Base-by-base conservation (phyloP, 192 early-diverging fungal species). In the Chytriomyces sp. region DNA sequence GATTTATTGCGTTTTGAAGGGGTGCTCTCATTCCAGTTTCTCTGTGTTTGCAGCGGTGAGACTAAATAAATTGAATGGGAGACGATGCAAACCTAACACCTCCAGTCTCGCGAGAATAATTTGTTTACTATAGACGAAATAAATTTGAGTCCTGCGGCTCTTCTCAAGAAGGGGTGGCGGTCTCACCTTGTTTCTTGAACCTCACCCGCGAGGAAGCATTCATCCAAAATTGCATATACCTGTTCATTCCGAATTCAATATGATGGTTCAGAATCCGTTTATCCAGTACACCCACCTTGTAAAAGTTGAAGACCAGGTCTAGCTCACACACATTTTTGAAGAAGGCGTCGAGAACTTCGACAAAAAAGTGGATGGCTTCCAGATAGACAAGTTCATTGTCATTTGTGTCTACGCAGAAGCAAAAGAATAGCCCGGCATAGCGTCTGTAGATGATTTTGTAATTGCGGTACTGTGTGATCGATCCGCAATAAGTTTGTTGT, bases 261-360 rank as follows among this genome's bases (percentile, higher is more conserved):
- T 3, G 32, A 19, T 10, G 31, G 14, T 30, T 28, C 4, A 62
- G 10, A 3, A 61, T 38, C 33, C 12, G 44, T 44, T 25, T 36
- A 63, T 54, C n/a, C n/a, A 34, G 59, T 14, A 2, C 52, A 53
- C 64, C 26, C 36, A 78, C 88, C 90, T 91, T 72, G 82, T 95
- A 98, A 82, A 98, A 96, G 83, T 99, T 97, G 78, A 99, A 98
- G 14, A 99, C 96, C 49, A 98, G 85, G 80, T 98, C 95, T 36
- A 98, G 85, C 80, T 99, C 96, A 76, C 96, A 98, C 4, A 99
- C 98, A 59, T 98, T 99, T 36, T 93, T 92, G 80, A 98, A 98
- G 85, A 97, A 99, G 25, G 94, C 86, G 78, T 99, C 98, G 38
- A 99, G 80, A 0, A 99, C 93, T 81, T 99, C 98, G 8, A 99